Base-by-base conservation (phyloP, 805 yeast species). In the Gaillardinia entomophila region DNA sequence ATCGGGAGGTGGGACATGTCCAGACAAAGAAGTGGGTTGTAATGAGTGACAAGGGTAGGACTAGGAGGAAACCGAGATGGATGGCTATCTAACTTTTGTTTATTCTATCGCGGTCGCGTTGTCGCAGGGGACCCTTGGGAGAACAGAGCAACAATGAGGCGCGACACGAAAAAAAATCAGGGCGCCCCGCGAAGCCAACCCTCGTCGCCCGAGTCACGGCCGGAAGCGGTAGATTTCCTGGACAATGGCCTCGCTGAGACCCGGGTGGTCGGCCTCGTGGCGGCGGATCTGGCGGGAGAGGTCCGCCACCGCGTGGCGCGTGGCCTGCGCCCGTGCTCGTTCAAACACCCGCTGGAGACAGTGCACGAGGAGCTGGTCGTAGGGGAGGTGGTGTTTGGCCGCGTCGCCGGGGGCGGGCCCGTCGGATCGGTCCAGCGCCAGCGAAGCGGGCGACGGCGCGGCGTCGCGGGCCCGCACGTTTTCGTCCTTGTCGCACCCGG, bases 201-300 rank as follows among this genome's bases (percentile, higher is more conserved):
- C n/a, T n/a, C n/a, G n/a, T n/a, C n/a, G n/a, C n/a, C n/a, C n/a
- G n/a, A n/a, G n/a, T n/a, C n/a, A n/a, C n/a, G 13, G 11, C 25
- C 13, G 5, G 13, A 25, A 25, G 16, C 12, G 5, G 16, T 10
- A 60, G 10, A 81, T 55, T 48, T 82, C 90, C 51, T 82, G 86
- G 6, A 79, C 58, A 6, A 83, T 64, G 0, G 85, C 86, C 35
- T 74, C 79, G 30, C 77, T 59, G 27, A 83, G 62, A 0, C 92
- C 92, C 1, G 83, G 80, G 35, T 74, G 75, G 14, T 55, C 49
- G 15, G 45, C 36, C 44, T 83, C 88, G 20, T 70, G 66, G 3
- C 49, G 51, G 2, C 56, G 49, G 24, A 82, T 55, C 8, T 54
- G 55, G 4, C 55, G 46, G 24, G 62, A 58, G 31, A 82, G 50